Conservation (phyloP, 2,329 filamentous ascomycete genomes). For the Truncatella angustata region DNA sequence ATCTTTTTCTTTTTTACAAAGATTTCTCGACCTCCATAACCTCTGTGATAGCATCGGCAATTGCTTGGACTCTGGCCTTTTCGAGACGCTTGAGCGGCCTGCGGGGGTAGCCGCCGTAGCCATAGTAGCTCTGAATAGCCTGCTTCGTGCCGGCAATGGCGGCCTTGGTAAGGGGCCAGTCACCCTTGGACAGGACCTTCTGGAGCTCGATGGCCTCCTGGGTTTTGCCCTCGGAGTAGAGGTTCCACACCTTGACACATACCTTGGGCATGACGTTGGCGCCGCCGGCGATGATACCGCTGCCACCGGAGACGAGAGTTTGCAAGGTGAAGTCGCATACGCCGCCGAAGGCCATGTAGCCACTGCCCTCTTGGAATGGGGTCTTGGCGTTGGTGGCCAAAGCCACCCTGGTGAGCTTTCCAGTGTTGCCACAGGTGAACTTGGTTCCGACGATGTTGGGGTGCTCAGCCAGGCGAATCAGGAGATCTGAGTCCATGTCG, state of each 20-base stretch:
- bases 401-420: constrained; percentile 82
- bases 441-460: constrained; percentile 86
- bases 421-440: constrained; percentile 89
- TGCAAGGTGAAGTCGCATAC: constrained; percentile 87
- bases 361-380: constrained; percentile 54
- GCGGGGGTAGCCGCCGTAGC: constrained; percentile 76
- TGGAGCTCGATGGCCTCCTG: constrained; percentile 76
- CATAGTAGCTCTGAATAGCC: constrained; percentile 76
- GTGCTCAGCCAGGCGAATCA: constrained; percentile 76
- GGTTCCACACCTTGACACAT: constrained; percentile 75
- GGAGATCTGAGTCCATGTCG: constrained; percentile 85
- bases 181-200: constrained; percentile 72
- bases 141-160: constrained; percentile 86
- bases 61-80: constrained; percentile 49
- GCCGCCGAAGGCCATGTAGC: constrained; percentile 84
- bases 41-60: constrained; percentile 58
- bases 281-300: constrained; percentile 80
- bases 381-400: constrained; percentile 70
- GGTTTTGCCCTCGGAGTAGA: constrained; percentile 69
- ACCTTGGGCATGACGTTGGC: constrained; percentile 84
- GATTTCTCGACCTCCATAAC: constrained; percentile 65
- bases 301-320: constrained; percentile 74
- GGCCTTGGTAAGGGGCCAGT: constrained; percentile 81
- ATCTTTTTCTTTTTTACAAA: constrained; percentile 31
- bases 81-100: constrained; percentile 68